Evolutionary conservation across 75 land plant genomes (phyloP), one percentile per base, ranked within the genome.

Genomic region (Cryptomeria japonica): DNA sequence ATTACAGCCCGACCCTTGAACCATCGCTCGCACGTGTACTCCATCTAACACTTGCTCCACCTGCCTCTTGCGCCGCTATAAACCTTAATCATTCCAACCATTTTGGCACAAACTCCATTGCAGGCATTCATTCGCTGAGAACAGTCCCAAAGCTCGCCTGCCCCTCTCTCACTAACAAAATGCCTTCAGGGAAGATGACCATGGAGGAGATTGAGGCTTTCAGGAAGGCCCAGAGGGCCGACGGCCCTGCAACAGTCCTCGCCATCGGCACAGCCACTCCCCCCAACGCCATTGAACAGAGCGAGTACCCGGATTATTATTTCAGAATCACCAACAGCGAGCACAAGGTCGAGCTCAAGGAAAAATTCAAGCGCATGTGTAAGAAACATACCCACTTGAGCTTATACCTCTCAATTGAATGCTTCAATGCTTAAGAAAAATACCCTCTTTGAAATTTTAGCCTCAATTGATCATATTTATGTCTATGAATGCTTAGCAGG

Each of bases 261-360:
- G 92, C 94, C 86, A 90, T 93, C 85, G 94, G 94, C 72, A 93
- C 55, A 0, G 55, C 55, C 15, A 51, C 55, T 51, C 55, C 55
- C 15, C 55, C 55, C 55, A 51, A 51, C 94, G 87, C 32, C 58
- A 85, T 92, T 70, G 85, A 80, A 38, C 94, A 91, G 90, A 87
- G 87, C 83, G 88, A 82, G 0, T 92, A 91, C 88, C 92, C 93
- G 12, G 96, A 93, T 39, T 92, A 85, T 88, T 94, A 89, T 89
- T 94, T 93, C 90, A 41, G 90, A 18, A 87, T 93, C 88, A 94
- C 95, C 83, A 92, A 93, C 55, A 51, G 55, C 55, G 55, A 51
- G 16, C 55, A 51, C 55, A 51, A 51, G 55, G 16, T 14, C 15
- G 55, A 51, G 55, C 55, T 51, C 55, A 51, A 51, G 55, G 55